A percentile compares a stretch with the other conserved stretches of the same genome.
Conservation (phyloP, 108 stramenopile species). For the Conticribra guillardii region DNA sequence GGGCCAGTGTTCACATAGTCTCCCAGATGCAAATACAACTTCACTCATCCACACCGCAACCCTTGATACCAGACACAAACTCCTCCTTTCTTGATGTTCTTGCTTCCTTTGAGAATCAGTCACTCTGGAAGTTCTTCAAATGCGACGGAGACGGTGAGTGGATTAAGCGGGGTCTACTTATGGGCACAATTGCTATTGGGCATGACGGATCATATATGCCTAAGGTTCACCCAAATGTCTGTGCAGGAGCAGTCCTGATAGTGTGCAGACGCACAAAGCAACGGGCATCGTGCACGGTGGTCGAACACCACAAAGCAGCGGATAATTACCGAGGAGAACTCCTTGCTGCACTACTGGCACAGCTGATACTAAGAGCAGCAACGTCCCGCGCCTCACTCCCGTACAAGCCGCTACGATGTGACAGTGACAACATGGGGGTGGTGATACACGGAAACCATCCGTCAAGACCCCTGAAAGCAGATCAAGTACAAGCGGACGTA, state of each 20-base stretch:
- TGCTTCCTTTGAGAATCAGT: constrained; percentile 2
- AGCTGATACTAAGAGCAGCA: constrained; percentile 5
- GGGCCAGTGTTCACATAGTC: background rate
- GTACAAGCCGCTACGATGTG: background rate
- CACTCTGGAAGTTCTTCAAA: background rate
- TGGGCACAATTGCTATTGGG: constrained; percentile 1
- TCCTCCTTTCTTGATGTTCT: constrained; percentile 3
- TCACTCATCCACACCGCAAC: background rate
- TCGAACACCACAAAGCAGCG: background rate
- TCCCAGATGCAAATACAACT: background rate
- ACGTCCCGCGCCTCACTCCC: background rate
- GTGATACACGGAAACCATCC: constrained; percentile 8
- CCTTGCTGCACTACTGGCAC: background rate
- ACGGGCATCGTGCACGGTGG: background rate
- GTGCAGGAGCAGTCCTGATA: constrained; percentile 8
- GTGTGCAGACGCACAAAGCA: background rate
- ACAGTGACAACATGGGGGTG: constrained; percentile 19
- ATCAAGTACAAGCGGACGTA: constrained; percentile 1
- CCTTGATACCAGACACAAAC: background rate
- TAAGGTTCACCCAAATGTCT: background rate
- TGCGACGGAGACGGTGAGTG: constrained; percentile 9
- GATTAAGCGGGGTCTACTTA: background rate
- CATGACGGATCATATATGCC: constrained; percentile 19
- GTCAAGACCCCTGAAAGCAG: background rate
- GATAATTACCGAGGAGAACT: constrained; percentile 12